Evolutionary conservation across 805 yeast species (phyloP).

Genomic region (Candida morakotiae): DNA sequence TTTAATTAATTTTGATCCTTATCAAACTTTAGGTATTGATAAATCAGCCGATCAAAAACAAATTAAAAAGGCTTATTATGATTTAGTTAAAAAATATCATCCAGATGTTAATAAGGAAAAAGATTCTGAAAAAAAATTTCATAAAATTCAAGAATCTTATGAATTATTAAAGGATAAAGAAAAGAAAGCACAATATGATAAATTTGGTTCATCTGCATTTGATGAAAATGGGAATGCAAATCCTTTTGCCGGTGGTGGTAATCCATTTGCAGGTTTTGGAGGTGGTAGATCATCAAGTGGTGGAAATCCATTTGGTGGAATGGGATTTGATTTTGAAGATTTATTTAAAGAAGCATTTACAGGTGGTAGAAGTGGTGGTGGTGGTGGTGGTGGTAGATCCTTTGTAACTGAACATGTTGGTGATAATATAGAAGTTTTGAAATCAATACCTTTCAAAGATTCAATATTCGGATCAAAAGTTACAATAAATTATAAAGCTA

Average conservation of each 20-base stretch:
- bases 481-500: slow-evolving; percentile 64
- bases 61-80: slow-evolving; percentile 91
- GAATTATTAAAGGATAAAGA: slow-evolving; percentile 83
- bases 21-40: slow-evolving; percentile 74
- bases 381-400: slow-evolving; percentile 36
- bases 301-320: slow-evolving; percentile 49
- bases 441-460: slow-evolving; percentile 76
- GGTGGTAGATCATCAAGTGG: slow-evolving; percentile 39
- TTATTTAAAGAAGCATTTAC: slow-evolving; percentile 48
- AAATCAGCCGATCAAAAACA: slow-evolving; percentile 70
- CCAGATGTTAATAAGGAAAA: slow-evolving; percentile 95
- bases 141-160: slow-evolving; percentile 89
- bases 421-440: slow-evolving; percentile 77
- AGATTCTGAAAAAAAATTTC: slow-evolving; percentile 85
- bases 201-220: slow-evolving; percentile 85
- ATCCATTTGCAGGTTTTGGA: slow-evolving; percentile 37
- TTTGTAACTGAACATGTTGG: slow-evolving; percentile 81
- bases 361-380: slow-evolving; percentile 31
- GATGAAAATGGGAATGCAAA: slow-evolving; percentile 54
- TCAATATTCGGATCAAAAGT: slow-evolving; percentile 76
- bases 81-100: slow-evolving; percentile 88
- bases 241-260: slow-evolving; percentile 46
- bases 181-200: slow-evolving; percentile 87
- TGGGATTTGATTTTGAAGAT: slow-evolving; percentile 45
- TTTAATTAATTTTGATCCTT: slow-evolving; percentile 63